phyloP scores from a whole-genome alignment of 345 rosid genomes.

The Euphorbia tirucalli region DNA sequence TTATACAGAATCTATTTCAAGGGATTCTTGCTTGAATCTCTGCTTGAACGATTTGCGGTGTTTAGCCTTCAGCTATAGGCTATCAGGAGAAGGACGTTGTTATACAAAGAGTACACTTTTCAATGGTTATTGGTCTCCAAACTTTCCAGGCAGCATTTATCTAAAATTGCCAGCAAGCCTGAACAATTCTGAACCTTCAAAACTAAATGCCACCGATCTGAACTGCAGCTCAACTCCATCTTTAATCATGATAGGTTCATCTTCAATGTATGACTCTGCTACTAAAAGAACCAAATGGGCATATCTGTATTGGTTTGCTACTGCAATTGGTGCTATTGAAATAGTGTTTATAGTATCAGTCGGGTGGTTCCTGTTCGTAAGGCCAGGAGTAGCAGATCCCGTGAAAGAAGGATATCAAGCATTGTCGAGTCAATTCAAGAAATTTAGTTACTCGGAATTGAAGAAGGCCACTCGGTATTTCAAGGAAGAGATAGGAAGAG shows the following conservation, averaged over 20 bases:
- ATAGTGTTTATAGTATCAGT: slow-evolving; percentile 22
- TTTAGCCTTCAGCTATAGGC: slow-evolving; percentile 35
- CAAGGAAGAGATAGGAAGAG: slow-evolving; percentile 17
- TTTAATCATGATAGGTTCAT: background rate
- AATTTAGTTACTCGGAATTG: slow-evolving; percentile 6
- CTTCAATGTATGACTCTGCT: slow-evolving; percentile 19
- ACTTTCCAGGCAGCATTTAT: slow-evolving; percentile 26
- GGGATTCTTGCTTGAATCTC: slow-evolving; percentile 26
- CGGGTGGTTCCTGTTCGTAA: slow-evolving; percentile 36
- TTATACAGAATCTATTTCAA: background rate
- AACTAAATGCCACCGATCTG: slow-evolving; percentile 11
- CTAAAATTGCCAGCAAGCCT: slow-evolving; percentile 29
- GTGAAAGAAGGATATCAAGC: slow-evolving; percentile 25
- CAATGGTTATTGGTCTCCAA: slow-evolving; percentile 34
- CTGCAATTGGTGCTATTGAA: slow-evolving; percentile 36
- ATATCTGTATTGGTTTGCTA: slow-evolving; percentile 39
- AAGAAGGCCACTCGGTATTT: slow-evolving; percentile 13
- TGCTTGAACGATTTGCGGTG: slow-evolving; percentile 40
- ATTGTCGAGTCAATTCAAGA: slow-evolving; percentile 23
- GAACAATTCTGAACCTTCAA: background rate
- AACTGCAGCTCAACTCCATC: slow-evolving; percentile 4
- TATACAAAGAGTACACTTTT: slow-evolving; percentile 25
- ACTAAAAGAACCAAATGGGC: slow-evolving; percentile 33
- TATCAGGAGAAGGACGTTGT: slow-evolving; percentile 17
- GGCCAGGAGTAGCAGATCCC: background rate